A percentile compares a stretch with the other conserved stretches of the same genome.
Evolutionary conservation across 164 flowering plant species (phyloP).

Genomic region (Nelumbo lutea): DNA sequence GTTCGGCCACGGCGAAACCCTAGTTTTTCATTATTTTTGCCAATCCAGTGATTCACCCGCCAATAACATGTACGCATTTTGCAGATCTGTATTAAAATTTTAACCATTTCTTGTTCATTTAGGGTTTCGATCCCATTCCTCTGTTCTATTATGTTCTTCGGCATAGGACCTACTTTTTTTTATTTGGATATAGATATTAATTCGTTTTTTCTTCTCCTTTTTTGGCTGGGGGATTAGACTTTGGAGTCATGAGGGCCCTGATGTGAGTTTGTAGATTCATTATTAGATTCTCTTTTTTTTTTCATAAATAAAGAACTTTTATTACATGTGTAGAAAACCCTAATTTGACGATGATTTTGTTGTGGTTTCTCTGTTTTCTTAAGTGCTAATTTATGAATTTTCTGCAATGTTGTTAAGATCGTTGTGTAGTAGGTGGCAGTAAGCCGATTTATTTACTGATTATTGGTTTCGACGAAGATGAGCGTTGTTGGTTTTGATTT

Average conservation of each 20-base stretch:
- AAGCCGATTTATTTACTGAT: constrained; percentile 3
- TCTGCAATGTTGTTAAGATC: not conserved
- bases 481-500: constrained; percentile 96
- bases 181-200: not conserved
- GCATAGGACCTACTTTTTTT: not conserved
- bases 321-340: no score
- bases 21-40: not conserved
- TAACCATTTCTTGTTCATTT: not conserved
- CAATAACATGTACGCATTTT: not conserved
- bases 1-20: not conserved
- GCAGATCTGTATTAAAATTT: not conserved
- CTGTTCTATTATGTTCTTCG: no score
- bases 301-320: not conserved
- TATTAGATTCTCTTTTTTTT: not conserved
- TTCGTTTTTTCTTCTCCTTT: not conserved
- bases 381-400: not conserved
- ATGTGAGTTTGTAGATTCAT: not conserved
- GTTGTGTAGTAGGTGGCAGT: not conserved
- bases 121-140: not conserved
- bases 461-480: constrained; percentile 40
- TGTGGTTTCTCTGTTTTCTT: not conserved
- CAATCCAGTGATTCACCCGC: not conserved
- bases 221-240: not conserved
- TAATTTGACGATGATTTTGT: no score
- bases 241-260: not conserved